phyloP scores from a whole-genome alignment of 768 basidiomycete genomes.

The Termitomyces titanicus region DNA sequence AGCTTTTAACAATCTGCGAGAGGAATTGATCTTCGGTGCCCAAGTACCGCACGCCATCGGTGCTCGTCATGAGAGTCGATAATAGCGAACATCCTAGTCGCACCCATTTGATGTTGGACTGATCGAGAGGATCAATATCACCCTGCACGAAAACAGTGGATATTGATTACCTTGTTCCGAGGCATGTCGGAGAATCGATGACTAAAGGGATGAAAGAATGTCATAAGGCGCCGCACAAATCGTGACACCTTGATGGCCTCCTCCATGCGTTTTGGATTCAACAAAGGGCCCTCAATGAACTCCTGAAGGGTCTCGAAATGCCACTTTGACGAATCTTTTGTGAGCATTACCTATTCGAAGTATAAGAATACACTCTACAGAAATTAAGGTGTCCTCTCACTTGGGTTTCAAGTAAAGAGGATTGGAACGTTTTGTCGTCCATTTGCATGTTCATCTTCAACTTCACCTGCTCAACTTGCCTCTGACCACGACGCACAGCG shows the following conservation, averaged over 20 bases:
- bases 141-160: background rate
- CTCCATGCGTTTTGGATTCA: conserved; percentile 89
- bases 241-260: conserved; percentile 90
- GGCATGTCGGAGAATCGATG: conserved; percentile 85
- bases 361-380: background rate
- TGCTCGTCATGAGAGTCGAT: conserved; percentile 75
- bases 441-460: conserved; percentile 90
- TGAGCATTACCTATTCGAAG: conserved; percentile 67
- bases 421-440: conserved; percentile 92
- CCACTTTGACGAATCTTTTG: conserved; percentile 91
- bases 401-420: conserved; percentile 81
- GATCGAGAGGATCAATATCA: background rate
- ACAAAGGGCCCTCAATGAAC: conserved; percentile 85
- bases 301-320: conserved; percentile 87
- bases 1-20: conserved; percentile 77
- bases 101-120: conserved; percentile 86
- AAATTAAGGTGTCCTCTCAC: conserved; percentile 34
- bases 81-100: conserved; percentile 79
- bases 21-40: conserved; percentile 81
- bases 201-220: conserved; percentile 89
- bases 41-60: conserved; percentile 83
- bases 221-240: conserved; percentile 87
- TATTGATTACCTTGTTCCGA: conserved; percentile 51
- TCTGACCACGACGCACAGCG: conserved; percentile 79
- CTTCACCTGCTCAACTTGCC: conserved; percentile 87